Conservation (phyloP, 106 monocot species). For the Posidonia australis region DNA sequence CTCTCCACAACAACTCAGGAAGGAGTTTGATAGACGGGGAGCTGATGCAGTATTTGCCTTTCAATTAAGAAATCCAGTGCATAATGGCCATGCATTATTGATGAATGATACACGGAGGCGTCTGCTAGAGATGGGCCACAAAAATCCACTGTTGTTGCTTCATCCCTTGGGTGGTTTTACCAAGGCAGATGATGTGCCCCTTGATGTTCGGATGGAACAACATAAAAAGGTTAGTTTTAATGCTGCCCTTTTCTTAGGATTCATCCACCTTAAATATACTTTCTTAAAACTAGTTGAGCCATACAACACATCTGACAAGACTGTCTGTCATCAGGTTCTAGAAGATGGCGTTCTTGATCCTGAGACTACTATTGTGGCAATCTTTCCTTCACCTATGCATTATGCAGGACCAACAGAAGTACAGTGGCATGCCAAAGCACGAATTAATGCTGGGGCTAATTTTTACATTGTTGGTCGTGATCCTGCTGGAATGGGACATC, state of each 20-base stretch:
- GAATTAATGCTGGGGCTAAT: slow-evolving; percentile 97
- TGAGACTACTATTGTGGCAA: slow-evolving; percentile 80
- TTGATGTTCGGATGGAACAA: slow-evolving; percentile 94
- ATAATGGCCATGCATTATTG: slow-evolving; percentile 92
- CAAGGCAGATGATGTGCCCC: slow-evolving; percentile 94
- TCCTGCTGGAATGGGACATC: slow-evolving; percentile 97
- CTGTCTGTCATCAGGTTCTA: slow-evolving; percentile 44
- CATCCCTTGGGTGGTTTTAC: slow-evolving; percentile 96
- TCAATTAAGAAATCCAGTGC: slow-evolving; percentile 92
- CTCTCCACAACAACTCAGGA: slow-evolving; percentile 67
- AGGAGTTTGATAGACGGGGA: slow-evolving; percentile 75
- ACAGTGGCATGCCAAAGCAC: slow-evolving; percentile 97
- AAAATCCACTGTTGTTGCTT: slow-evolving; percentile 83
- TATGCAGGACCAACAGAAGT: slow-evolving; percentile 99
- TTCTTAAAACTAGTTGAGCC: not conserved
- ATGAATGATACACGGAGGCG: slow-evolving; percentile 95
- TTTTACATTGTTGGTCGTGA: slow-evolving; percentile 99
- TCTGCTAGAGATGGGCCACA: slow-evolving; percentile 85
- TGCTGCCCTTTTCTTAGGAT: too few species aligned
- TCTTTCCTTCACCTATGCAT: slow-evolving; percentile 99
- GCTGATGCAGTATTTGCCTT: slow-evolving; percentile 97
- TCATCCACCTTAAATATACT: too few species aligned
- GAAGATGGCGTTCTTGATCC: slow-evolving; percentile 97
- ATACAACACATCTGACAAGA: not conserved
- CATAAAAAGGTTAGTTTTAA: slow-evolving; percentile 64